Base-by-base conservation (phyloP, 2,329 filamentous ascomycete species). In the Nothophaeocryptopus gaeumannii region DNA sequence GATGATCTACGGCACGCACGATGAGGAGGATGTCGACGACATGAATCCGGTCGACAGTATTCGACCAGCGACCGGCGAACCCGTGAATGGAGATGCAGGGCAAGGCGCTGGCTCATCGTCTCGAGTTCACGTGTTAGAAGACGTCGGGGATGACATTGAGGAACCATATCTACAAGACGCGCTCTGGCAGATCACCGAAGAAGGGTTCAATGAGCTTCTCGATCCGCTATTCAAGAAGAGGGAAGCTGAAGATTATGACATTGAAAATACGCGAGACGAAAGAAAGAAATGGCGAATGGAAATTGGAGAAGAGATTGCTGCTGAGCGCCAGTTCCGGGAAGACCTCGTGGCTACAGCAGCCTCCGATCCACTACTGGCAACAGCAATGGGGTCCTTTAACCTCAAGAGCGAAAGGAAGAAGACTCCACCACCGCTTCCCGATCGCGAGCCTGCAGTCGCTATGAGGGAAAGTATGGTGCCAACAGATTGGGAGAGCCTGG, bases 181-280 rank as follows among this genome's bases (percentile, higher is more conserved):
- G 3, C 74, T 97, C 1, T 96, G 95, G 63, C 88, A 96, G 67
- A 84, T 95, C 30, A 90, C 89, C 0, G 90, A 96, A 68, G 87
- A 96, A 68, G 87, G 89, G 0, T 89, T 96, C 72, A 96, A 97
- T 63, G 90, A 97, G 70, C 75, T 97, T 2, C 80, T 99, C 0
- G 89, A 97, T 63, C 79, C 84, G 1, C 77, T 99, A 0, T 99
- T 99, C 73, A 86, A 86, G 59, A 76, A 79, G 4, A 85, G 86
- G 57, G 92, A 97, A 68, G 84, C 91, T 55, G 68, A 88, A 13
- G 84, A 89, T 12, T 72, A 93, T 51, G 78, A 82, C 47, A 84
- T 84, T 9, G 79, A 81, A 8, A 76, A 79, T 41, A 88, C 85
- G 0, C 81, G 79, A 54, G 72, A 73, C 8, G 75, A 82, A 48